phyloP scores from a whole-genome alignment of 2,329 filamentous ascomycete species.

The Colletotrichum falcatum region DNA sequence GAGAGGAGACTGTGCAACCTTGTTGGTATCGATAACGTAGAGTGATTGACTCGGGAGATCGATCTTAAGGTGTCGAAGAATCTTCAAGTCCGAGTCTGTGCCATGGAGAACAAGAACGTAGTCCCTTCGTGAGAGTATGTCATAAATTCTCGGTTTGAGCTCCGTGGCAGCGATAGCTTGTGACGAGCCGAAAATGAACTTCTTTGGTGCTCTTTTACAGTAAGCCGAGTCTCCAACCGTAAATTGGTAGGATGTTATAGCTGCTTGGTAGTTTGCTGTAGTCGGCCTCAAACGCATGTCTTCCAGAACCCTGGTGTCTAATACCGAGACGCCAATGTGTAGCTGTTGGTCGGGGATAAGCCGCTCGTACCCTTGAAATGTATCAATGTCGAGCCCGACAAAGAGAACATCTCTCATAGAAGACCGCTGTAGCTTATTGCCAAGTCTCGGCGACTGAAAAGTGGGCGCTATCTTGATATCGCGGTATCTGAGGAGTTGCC shows the following conservation, averaged over 20 bases:
- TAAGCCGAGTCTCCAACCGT: slow-evolving; percentile 28
- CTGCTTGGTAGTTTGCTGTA: background rate
- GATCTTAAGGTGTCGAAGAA: too few relatives aligned
- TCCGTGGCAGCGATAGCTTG: slow-evolving; percentile 32
- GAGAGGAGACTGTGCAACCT: too few relatives aligned
- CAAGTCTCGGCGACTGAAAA: slow-evolving; percentile 4
- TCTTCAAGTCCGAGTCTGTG: background rate
- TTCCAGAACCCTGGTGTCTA: slow-evolving; percentile 31
- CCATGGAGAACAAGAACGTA: slow-evolving; percentile 28
- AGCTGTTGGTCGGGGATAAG: slow-evolving; percentile 33
- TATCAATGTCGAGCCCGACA: slow-evolving; percentile 40
- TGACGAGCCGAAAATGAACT: slow-evolving; percentile 31
- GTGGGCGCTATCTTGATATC: slow-evolving; percentile 13
- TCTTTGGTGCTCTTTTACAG: slow-evolving; percentile 38
- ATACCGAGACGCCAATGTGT: slow-evolving; percentile 31
- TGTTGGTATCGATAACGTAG: too few relatives aligned
- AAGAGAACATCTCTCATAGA: slow-evolving; percentile 35
- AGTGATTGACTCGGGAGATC: too few relatives aligned
- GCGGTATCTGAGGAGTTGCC: slow-evolving; percentile 25
- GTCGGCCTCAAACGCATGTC: background rate
- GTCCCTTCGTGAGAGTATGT: slow-evolving; percentile 19
- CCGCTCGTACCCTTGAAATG: slow-evolving; percentile 37
- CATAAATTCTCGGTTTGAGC: slow-evolving; percentile 23
- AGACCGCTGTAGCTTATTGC: slow-evolving; percentile 13
- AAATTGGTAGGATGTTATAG: slow-evolving; percentile 34